Conservation (phyloP, 768 basidiomycete species). For the Pulveroboletus frians region DNA sequence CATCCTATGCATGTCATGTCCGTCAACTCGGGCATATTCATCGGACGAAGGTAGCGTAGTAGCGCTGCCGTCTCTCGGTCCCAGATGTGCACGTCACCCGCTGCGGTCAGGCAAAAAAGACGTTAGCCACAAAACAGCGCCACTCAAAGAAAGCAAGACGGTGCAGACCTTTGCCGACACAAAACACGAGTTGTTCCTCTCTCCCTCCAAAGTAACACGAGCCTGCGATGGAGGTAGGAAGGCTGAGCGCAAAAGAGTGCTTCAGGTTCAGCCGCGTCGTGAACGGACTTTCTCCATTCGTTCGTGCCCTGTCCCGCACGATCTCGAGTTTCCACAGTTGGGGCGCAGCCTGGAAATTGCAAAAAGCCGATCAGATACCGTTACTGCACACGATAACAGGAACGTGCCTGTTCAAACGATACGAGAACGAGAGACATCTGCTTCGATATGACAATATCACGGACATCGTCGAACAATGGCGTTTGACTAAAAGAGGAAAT, state of each 20-base stretch:
- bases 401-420: constrained; percentile 25
- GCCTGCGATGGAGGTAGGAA: constrained; percentile 65
- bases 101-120: constrained; percentile 23
- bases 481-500: constrained; percentile 37
- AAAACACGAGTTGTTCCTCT: constrained; percentile 73
- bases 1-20: constrained; percentile 80
- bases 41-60: constrained; percentile 62
- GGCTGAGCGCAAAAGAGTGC: constrained; percentile 65
- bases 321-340: constrained; percentile 71
- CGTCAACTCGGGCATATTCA: constrained; percentile 42
- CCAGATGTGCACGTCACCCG: constrained; percentile 82
- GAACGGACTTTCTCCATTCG: constrained; percentile 20
- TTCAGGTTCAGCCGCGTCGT: constrained; percentile 35
- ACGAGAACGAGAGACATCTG: constrained; percentile 41
- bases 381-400: neutral
- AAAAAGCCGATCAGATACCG: neutral
- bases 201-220: constrained; percentile 77
- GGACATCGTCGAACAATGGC: constrained; percentile 48
- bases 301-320: constrained; percentile 44
- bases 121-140: neutral
- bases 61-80: constrained; percentile 73
- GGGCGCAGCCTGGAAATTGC: constrained; percentile 49
- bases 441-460: constrained; percentile 45
- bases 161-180: constrained; percentile 63
- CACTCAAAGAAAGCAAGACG: neutral